phyloP scores from a whole-genome alignment of 1,284 basidiomycete species.

The Ceratobasidium sp. region DNA sequence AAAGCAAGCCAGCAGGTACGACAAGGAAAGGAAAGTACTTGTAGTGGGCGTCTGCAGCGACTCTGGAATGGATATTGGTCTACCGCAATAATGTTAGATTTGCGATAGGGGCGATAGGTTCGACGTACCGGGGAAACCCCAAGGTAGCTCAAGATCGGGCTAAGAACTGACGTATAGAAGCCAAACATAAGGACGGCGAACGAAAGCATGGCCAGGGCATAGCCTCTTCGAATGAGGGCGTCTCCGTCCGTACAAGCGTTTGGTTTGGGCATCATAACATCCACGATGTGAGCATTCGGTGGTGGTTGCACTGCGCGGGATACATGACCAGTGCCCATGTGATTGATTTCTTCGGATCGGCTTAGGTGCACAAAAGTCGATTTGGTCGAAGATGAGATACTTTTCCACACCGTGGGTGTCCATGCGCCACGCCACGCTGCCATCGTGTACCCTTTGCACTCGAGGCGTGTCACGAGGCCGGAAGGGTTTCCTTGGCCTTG shows the following conservation, averaged over 20 bases:
- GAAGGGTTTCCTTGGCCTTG: too few species aligned
- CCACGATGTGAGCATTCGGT: not conserved
- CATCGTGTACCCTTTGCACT: too few species aligned
- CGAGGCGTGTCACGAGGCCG: too few species aligned
- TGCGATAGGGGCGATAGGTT: not conserved
- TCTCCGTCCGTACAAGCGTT: not conserved
- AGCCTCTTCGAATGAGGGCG: slow-evolving; percentile 51
- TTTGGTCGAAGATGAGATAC: too few species aligned
- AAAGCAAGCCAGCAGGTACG: slow-evolving; percentile 80
- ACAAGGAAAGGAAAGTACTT: slow-evolving; percentile 83
- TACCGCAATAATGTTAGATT: slow-evolving; percentile 18
- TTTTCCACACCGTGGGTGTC: too few species aligned
- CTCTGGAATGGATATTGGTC: slow-evolving; percentile 60
- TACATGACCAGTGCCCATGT: too few species aligned
- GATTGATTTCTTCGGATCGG: too few species aligned
- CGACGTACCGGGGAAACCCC: slow-evolving; percentile 54
- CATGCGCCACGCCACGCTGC: too few species aligned
- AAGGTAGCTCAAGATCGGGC: slow-evolving; percentile 61
- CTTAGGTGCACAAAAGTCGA: too few species aligned
- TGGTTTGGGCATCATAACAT: not conserved
- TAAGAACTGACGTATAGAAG: slow-evolving; percentile 67
- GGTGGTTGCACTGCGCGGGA: too few species aligned
- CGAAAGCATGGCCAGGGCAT: slow-evolving; percentile 58
- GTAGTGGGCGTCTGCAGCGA: slow-evolving; percentile 79
- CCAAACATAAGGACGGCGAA: slow-evolving; percentile 62